Base-by-base conservation (phyloP, 2,329 filamentous ascomycete species). In the Botrytis porri region DNA sequence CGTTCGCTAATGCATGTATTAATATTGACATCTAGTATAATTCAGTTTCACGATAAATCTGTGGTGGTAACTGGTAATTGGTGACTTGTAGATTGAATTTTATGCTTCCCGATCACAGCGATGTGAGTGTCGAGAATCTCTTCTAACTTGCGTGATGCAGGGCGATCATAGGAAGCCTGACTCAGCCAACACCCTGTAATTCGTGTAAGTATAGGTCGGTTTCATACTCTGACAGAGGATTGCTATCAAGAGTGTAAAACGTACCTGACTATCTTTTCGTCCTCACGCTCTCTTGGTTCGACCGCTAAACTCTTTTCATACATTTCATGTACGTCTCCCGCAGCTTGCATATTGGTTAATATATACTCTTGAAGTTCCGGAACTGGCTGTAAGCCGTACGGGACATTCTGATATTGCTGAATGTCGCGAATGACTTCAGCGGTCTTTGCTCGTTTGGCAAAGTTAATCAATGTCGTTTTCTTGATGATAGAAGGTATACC, bases 371-470 rank as follows among this genome's bases (percentile, higher is more conserved):
- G 95, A 77, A 99, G 86, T 83, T 98, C 96, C 2, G 91, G 88
- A 25, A 99, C 95, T 0, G 94, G 88, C 80, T 97, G 93, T 70
- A 99, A 85, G 12, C 93, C 91, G 81, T 98, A 99, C n/a, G 94
- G 94, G 75, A 97, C 94, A 79, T 97, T 98, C 82, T 99, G 96
- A 81, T 98, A 99, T 81, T 98, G 95, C 82, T 98, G 96, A 77
- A 99, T 98, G 82, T 98, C 95, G 75, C 95, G 93, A 79, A 99
- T 99, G 60, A 99, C 96, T 82, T 98, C 96, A 32, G 96, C 96
- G 22, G 96, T 98, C 87, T 98, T 99, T 72, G 94, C 93, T 70
- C 96, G 92, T 86, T 99, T 99, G 80, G 95, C 94, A 83, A 99
- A 99, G 84, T 99, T 99, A 86, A 99, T 98, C 77, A 98, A 86